These are phyloP conservation scores for Fusarium sp. DNA, from an alignment of 2,329 filamentous ascomycete species.

Conservation along the genomic window DNA sequence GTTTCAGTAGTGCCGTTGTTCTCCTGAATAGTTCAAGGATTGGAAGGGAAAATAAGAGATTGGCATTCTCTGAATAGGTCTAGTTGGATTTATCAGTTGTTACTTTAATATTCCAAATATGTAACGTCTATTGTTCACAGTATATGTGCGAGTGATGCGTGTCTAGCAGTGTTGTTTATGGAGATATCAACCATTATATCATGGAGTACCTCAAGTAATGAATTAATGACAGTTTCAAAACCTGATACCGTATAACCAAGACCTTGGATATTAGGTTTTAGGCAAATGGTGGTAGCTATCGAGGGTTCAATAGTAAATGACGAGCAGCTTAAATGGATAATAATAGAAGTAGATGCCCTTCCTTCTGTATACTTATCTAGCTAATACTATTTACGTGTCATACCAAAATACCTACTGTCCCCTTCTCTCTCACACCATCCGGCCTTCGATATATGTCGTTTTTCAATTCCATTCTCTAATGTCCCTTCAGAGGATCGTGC, in stretches of 20 bases:
- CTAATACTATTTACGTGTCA: neutral
- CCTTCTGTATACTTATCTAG: no score
- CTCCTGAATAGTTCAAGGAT: neutral
- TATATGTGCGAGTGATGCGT: neutral
- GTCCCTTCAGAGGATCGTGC: neutral
- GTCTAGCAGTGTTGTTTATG: neutral
- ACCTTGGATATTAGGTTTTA: neutral
- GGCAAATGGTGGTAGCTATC: neutral
- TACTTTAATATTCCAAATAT: neutral
- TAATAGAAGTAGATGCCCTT: neutral
- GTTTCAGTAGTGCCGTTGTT: neutral
- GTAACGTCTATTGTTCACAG: no score
- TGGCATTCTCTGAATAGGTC: neutral
- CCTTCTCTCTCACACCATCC: neutral
- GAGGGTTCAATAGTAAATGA: neutral
- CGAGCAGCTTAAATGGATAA: neutral
- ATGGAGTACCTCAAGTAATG: neutral
- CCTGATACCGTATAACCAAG: neutral
- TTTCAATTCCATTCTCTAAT: neutral
- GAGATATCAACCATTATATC: neutral
- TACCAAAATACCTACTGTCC: neutral
- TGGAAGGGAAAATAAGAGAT: neutral
- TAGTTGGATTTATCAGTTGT: accelerated
- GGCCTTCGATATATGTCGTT: neutral
- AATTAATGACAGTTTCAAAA: neutral